These are phyloP conservation scores for Physcomitrellopsis africana DNA, from an alignment of 225 moss, liverwort and hornwort genomes.

Conservation along the genomic window DNA sequence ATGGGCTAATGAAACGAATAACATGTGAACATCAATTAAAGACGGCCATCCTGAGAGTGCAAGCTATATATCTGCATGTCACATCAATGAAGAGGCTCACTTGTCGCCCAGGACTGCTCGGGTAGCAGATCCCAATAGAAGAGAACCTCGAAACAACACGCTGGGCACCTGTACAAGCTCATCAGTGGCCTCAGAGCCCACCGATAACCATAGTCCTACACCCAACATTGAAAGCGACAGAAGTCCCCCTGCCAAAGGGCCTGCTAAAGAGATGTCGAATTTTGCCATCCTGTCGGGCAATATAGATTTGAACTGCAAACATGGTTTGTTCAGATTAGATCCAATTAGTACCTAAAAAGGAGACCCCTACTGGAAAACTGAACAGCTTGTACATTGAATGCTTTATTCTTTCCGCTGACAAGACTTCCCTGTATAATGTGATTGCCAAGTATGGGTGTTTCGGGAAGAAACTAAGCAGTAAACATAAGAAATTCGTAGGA, in stretches of 20 bases:
- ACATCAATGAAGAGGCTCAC: constrained; percentile 36
- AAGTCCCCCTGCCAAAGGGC: constrained; percentile 83
- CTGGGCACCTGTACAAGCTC: constrained; percentile 96
- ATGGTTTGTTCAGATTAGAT: constrained; percentile 3
- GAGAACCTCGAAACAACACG: constrained; percentile 86
- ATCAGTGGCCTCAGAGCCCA: constrained; percentile 72
- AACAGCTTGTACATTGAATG: too few species aligned
- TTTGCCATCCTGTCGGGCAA: constrained; percentile 86
- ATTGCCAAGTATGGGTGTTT: too few species aligned
- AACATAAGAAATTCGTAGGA: too few species aligned
- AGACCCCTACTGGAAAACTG: neutral
- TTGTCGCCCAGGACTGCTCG: constrained; percentile 80
- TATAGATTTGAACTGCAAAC: constrained; percentile 77
- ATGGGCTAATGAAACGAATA: neutral
- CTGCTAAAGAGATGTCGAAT: constrained; percentile 90
- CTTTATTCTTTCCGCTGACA: too few species aligned
- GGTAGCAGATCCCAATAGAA: constrained; percentile 73
- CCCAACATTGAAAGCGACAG: constrained; percentile 86
- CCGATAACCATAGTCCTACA: constrained; percentile 80
- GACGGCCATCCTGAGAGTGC: neutral
- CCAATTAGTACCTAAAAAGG: neutral
- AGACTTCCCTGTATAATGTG: too few species aligned
- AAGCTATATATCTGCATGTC: constrained; percentile 6
- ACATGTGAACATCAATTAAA: neutral
- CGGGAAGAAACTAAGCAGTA: too few species aligned